Evolutionary conservation across 495 filamentous ascomycete species (phyloP).

Genomic region (Pyrenula aspistea): DNA sequence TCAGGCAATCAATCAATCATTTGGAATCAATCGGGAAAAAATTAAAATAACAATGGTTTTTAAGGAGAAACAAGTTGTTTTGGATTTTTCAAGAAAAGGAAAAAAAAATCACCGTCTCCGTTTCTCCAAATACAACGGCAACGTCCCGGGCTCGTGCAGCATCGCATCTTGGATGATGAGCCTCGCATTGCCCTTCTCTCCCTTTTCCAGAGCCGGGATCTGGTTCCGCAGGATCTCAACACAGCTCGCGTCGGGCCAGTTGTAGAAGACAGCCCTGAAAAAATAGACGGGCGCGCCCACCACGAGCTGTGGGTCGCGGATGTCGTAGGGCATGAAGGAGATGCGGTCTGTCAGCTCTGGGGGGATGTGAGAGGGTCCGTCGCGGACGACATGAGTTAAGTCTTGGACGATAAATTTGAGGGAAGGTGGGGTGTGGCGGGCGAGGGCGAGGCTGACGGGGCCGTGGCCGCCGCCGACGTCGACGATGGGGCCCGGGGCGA

Average conservation of each 20-base stretch:
- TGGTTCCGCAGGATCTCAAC: constrained; percentile 23
- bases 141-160: background rate
- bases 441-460: constrained; percentile 35
- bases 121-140: background rate
- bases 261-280: constrained; percentile 32
- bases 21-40: no score
- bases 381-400: background rate
- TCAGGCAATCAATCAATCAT: no score
- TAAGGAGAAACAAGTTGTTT: no score
- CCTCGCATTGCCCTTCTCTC: background rate
- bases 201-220: constrained; percentile 20
- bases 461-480: constrained; percentile 36
- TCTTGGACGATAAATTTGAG: constrained; percentile 1
- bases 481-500: background rate
- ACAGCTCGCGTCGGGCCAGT: constrained; percentile 31
- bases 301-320: background rate
- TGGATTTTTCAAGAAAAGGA: no score
- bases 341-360: background rate
- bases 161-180: background rate
- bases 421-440: constrained; percentile 5
- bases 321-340: background rate
- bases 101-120: background rate
- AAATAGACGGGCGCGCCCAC: constrained; percentile 25
- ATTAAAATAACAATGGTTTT: no score
- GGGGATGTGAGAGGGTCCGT: background rate